Evolutionary conservation across 73 alveolate genomes (phyloP).

Genomic region (Paramecium octaurelia): DNA sequence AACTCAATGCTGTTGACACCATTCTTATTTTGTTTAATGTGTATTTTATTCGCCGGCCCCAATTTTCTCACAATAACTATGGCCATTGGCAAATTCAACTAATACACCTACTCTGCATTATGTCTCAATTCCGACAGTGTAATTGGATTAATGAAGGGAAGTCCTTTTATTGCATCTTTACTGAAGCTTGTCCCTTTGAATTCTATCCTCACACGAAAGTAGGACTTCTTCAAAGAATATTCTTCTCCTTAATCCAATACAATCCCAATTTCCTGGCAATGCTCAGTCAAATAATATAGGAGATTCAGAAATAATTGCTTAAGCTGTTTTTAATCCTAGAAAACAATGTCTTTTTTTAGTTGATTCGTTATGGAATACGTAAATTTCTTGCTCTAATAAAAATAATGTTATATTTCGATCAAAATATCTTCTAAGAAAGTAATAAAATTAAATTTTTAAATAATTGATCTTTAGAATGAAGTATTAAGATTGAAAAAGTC

Average conservation of each 20-base stretch:
- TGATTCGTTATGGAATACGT: neutral
- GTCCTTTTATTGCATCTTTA: neutral
- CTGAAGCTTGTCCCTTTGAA: neutral
- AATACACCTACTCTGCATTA: neutral
- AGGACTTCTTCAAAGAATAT: neutral
- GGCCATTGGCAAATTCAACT: neutral
- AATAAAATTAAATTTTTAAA: neutral
- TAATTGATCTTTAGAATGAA: neutral
- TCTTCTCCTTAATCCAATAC: neutral
- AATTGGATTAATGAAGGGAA: neutral
- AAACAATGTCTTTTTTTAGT: neutral
- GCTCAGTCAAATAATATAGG: neutral
- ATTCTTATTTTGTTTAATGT: neutral
- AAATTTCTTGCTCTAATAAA: neutral
- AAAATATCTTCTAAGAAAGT: neutral
- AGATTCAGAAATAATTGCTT: neutral
- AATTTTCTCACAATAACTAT: neutral
- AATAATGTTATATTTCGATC: neutral
- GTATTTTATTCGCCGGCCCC: neutral
- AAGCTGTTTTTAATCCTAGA: neutral
- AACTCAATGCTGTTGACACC: neutral
- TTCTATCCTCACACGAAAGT: neutral
- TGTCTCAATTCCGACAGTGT: neutral
- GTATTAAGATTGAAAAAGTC: constrained; percentile 6
- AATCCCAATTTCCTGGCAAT: neutral